Conservation (phyloP, 2,329 filamentous ascomycete species). For the Arthroderma sp. region DNA sequence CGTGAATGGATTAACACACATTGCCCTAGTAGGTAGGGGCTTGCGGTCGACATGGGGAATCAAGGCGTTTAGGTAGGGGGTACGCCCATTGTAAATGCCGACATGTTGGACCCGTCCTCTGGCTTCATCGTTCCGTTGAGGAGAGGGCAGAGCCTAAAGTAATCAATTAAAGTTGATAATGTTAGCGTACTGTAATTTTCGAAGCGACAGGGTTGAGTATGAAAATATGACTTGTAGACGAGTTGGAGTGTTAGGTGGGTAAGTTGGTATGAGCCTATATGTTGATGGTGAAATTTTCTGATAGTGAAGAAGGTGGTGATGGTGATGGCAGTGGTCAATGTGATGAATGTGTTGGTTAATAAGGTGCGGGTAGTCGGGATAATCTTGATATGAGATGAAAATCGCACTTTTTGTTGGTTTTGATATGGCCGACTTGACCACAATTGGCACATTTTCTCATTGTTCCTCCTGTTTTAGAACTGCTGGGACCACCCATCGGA, state of each 20-base stretch:
- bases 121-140: constrained; percentile 69
- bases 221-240: too few relatives aligned
- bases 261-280: too few relatives aligned
- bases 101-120: constrained; percentile 36
- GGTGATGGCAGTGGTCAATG: too few relatives aligned
- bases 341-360: too few relatives aligned
- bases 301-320: too few relatives aligned
- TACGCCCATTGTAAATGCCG: constrained; percentile 28
- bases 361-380: neutral
- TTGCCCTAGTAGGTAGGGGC: neutral
- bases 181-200: constrained; percentile 10
- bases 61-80: neutral
- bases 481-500: constrained; percentile 48
- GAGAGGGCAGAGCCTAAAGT: constrained; percentile 61
- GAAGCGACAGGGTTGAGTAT: neutral
- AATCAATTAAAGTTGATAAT: constrained; percentile 10
- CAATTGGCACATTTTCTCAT: constrained; percentile 93
- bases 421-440: constrained; percentile 92
- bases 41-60: neutral
- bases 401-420: constrained; percentile 89
- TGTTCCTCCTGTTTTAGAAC: constrained; percentile 35
- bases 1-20: neutral
- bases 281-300: too few relatives aligned
- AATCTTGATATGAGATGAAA: neutral
- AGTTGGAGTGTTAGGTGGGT: too few relatives aligned